These are phyloP conservation scores for Penstemon barbatus DNA, from an alignment of 257 asterid species.

Conservation along the genomic window DNA sequence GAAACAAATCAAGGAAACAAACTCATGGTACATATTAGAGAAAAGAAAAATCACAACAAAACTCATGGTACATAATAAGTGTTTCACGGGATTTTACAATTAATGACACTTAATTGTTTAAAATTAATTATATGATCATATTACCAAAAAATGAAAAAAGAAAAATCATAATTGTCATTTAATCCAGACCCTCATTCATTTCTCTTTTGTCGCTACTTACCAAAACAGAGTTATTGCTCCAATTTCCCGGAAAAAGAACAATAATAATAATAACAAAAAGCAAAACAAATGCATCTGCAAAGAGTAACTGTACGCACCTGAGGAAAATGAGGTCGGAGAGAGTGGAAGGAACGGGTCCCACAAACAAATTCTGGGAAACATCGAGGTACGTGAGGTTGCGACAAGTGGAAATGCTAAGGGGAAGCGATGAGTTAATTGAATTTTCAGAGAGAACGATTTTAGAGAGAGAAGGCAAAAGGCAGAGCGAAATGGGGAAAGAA, in stretches of 20 bases:
- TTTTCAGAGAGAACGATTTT: conserved; percentile 45
- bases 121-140: no score
- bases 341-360: conserved; percentile 62
- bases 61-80: no score
- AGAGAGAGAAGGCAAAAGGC: conserved; percentile 55
- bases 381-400: conserved; percentile 53
- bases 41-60: neutral
- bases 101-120: no score
- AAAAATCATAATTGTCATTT: no score
- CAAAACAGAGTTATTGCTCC: no score
- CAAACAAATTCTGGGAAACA: conserved; percentile 58
- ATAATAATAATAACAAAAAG: neutral
- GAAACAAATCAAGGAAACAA: no score
- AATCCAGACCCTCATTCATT: neutral
- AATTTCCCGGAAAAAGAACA: no score
- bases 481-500: conserved; percentile 54
- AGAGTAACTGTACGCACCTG: conserved; percentile 45
- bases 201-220: neutral
- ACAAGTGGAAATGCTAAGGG: conserved; percentile 56
- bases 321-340: conserved; percentile 62
- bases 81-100: no score
- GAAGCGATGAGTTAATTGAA: conserved; percentile 54
- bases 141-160: no score
- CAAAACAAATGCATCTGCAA: neutral
- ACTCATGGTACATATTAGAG: no score